Percentiles rank a stretch among this genome's conserved stretches.
phyloP scores from a whole-genome alignment of 345 rosid genomes.

The Dipteronia sinensis region DNA sequence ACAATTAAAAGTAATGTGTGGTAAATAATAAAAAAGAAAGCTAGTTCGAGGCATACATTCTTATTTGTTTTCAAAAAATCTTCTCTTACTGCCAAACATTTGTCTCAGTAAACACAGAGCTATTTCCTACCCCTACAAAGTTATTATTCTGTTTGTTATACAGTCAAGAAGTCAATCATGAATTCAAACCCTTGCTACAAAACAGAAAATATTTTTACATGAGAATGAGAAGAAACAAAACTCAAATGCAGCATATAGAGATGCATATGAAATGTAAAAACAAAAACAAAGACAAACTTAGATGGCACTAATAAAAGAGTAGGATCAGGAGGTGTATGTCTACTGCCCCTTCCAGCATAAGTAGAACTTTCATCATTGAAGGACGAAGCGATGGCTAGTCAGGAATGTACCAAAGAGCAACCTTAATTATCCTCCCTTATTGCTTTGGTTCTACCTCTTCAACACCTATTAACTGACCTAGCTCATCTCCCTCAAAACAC shows the following conservation, averaged over 20 bases:
- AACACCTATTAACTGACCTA: conserved; percentile 18
- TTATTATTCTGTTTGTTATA: no score
- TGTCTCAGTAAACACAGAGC: no score
- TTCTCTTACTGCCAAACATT: background rate
- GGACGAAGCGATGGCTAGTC: conserved; percentile 31
- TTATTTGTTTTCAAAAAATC: background rate
- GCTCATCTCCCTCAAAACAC: conserved; percentile 27
- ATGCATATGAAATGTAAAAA: background rate
- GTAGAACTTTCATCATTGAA: conserved; percentile 29
- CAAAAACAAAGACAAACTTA: background rate
- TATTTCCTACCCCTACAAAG: no score
- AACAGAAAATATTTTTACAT: background rate
- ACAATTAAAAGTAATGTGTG: no score
- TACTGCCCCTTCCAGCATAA: conserved; percentile 25
- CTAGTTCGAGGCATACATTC: no score
- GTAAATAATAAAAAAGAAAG: no score
- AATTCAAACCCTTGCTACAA: background rate
- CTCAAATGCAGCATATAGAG: no score
- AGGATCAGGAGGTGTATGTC: no score
- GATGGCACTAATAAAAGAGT: conserved; percentile 25
- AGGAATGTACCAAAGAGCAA: conserved; percentile 34
- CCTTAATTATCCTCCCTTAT: conserved; percentile 25
- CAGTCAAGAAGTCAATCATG: background rate
- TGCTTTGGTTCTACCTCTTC: conserved; percentile 24
- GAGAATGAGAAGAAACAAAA: background rate